Evolutionary conservation across 257 asterid genomes (phyloP), one percentile per base, ranked within the genome.

Genomic region (Solanum commersonii): DNA sequence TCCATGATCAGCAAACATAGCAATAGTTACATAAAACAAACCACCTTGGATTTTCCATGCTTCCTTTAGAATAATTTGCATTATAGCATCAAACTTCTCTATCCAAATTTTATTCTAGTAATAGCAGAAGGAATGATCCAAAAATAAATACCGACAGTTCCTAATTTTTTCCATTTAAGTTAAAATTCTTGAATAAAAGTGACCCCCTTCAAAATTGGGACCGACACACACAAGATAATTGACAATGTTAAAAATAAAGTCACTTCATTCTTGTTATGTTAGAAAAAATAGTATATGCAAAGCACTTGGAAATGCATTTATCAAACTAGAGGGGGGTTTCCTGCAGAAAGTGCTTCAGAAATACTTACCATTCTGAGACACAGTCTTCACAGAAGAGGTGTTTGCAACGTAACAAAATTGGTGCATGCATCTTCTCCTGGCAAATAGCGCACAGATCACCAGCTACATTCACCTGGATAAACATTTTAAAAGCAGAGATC

Each of bases 361-460:
- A 84, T 73, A 88, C 92, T 46, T 88, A 92, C 97, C 97, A 93
- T 92, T 94, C 96, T 38, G 95, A 93, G 89, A 94, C 95, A 86
- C 97, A 94, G 89, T 93, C 97, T 92, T 94, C 97, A 83, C 96
- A 94, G 93, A 93, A 94, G 86, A 94, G 93, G 90, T 94, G 97
- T 88, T 94, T 93, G 92, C 97, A 94, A 81, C 92, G 91, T 86
- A 94, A 85, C 77, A 93, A 86, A 87, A 94, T 91, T 83, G 97
- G 95, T 22, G 90, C 88, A 65, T 94, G 92, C 96, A 94, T 93
- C 94, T 94, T 94, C 91, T 93, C 97, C 92, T 93, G 97, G 92
- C 97, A 93, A 86, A 94, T 94, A 83, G 96, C 96, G 87, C 97
- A 94, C 46, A 92, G 88, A 89, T 94, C 97, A 46, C 97, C 95